Evolutionary conservation across 129 eudicot genomes (phyloP).

Genomic region (Lactuca saligna): DNA sequence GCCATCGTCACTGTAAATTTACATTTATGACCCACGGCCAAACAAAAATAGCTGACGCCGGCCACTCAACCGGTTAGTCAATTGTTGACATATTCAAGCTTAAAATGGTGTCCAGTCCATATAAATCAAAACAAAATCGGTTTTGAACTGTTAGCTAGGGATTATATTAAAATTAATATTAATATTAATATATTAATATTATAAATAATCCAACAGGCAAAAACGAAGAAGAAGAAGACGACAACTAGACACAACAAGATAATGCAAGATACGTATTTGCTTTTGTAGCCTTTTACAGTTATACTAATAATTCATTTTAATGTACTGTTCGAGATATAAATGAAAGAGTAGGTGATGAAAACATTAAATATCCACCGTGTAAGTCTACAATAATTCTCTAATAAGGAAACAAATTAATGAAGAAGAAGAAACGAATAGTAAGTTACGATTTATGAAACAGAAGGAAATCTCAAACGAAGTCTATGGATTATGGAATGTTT

Average conservation of each 20-base stretch:
- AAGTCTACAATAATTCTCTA: conserved; percentile 1
- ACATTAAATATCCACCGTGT: not conserved
- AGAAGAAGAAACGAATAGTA: not conserved
- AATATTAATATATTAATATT: not conserved
- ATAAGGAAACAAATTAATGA: not conserved
- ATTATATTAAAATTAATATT: not conserved
- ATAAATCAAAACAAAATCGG: not conserved
- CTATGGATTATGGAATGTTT: not conserved
- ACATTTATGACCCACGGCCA: conserved; percentile 7
- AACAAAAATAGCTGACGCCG: conserved; percentile 3
- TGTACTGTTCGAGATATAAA: not conserved
- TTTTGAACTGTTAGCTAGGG: not conserved
- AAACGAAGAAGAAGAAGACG: conserved; percentile 13
- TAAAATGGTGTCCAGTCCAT: not conserved
- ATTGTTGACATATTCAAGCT: conserved; percentile 22
- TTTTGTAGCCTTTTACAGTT: not conserved
- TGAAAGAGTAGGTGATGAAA: not conserved
- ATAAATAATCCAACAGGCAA: not conserved
- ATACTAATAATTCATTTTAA: too few species aligned
- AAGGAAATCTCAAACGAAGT: not conserved
- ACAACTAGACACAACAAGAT: conserved; percentile 11
- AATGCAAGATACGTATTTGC: not conserved
- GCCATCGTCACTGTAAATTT: not conserved
- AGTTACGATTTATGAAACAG: not conserved
- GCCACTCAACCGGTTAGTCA: conserved; percentile 1